Percentiles rank a stretch among this genome's conserved stretches.
These are phyloP conservation scores for Botrytis deweyae DNA, from an alignment of 2,329 filamentous ascomycete species.

Conservation along the genomic window DNA sequence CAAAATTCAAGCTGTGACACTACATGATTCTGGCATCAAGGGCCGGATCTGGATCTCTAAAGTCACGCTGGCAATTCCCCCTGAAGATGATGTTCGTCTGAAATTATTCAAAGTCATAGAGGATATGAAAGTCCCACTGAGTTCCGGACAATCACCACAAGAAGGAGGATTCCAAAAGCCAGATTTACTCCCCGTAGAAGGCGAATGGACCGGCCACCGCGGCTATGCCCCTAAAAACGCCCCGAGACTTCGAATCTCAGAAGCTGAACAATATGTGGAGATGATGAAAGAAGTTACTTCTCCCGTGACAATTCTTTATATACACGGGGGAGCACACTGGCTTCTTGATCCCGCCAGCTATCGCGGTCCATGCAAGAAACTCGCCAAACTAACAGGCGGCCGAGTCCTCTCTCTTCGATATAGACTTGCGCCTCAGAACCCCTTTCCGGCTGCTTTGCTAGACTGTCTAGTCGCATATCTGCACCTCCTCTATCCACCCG, in stretches of 20 bases:
- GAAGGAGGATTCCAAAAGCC: slow-evolving; percentile 46
- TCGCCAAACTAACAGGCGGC: slow-evolving; percentile 68
- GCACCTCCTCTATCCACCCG: slow-evolving; percentile 49
- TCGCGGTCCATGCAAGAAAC: slow-evolving; percentile 54
- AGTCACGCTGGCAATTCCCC: slow-evolving; percentile 61
- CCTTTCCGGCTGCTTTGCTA: slow-evolving; percentile 72
- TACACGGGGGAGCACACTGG: slow-evolving; percentile 75
- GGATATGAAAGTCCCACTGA: slow-evolving; percentile 45
- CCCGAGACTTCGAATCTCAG: slow-evolving; percentile 55
- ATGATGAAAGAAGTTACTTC: slow-evolving; percentile 67
- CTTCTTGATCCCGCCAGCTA: slow-evolving; percentile 70
- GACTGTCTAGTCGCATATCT: slow-evolving; percentile 74
- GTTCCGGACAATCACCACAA: slow-evolving; percentile 24
- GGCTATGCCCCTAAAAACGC: slow-evolving; percentile 51
- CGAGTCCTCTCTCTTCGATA: slow-evolving; percentile 67
- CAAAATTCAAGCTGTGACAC: slow-evolving; percentile 59
- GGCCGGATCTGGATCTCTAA: slow-evolving; percentile 80
- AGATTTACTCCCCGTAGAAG: slow-evolving; percentile 58
- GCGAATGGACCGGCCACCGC: slow-evolving; percentile 75
- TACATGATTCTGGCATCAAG: slow-evolving; percentile 66
- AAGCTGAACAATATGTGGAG: slow-evolving; percentile 62
- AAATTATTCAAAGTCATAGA: slow-evolving; percentile 58
- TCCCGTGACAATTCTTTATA: slow-evolving; percentile 65
- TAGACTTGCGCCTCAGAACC: slow-evolving; percentile 69
- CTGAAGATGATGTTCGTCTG: slow-evolving; percentile 54